Evolutionary conservation across 495 filamentous ascomycete genomes (phyloP).

Genomic region (Paragyromitra xinjiangensis): DNA sequence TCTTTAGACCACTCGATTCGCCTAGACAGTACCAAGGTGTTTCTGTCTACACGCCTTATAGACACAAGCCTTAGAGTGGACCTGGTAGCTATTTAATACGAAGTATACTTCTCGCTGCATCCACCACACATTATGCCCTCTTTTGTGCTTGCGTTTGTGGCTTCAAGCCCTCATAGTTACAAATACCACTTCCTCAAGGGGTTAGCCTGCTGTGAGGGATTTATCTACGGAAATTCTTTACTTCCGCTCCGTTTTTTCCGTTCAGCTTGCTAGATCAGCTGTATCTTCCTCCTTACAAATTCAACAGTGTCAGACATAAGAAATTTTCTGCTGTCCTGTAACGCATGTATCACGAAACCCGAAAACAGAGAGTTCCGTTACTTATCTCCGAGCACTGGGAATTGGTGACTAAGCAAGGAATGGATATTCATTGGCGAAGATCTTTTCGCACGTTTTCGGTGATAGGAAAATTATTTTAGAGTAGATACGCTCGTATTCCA

Average conservation of each 20-base stretch:
- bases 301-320: neutral
- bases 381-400: neutral
- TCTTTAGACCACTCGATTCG: too few species aligned
- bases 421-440: neutral
- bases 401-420: neutral
- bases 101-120: too few species aligned
- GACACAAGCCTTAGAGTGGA: too few species aligned
- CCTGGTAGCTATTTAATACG: too few species aligned
- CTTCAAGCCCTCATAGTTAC: neutral
- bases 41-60: too few species aligned
- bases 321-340: neutral
- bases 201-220: neutral
- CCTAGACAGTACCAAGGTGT: too few species aligned
- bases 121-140: too few species aligned
- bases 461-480: conserved; percentile 1
- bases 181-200: neutral
- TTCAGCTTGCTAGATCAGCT: neutral
- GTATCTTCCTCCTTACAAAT: neutral
- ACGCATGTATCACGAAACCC: neutral
- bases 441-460: neutral
- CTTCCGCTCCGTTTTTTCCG: neutral
- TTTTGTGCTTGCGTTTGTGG: neutral
- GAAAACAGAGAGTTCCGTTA: neutral
- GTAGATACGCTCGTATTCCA: neutral
- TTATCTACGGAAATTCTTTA: neutral